Percentiles rank a stretch among this genome's conserved stretches.
Conservation (phyloP, 352 stramenopile genomes). For the Globisporangium middletonii region DNA sequence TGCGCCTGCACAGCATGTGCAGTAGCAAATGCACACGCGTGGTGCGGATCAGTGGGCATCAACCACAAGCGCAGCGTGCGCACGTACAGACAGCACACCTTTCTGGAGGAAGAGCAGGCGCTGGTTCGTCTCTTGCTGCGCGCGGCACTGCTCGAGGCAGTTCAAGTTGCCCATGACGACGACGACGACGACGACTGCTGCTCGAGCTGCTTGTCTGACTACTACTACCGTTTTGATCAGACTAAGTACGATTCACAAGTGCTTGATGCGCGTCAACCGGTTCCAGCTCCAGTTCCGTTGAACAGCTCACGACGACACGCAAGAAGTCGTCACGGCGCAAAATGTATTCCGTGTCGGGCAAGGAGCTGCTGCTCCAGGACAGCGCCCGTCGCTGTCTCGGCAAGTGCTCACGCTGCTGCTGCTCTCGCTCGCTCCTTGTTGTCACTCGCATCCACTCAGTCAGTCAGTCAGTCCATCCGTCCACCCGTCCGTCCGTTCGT, state of each 20-base stretch:
- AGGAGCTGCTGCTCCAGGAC: no score
- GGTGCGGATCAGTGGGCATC: background rate
- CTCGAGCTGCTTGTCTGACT: no score
- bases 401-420: no score
- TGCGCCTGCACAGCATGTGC: conserved; percentile 21
- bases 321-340: no score
- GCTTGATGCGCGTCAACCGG: background rate
- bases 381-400: no score
- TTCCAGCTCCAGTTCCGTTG: no score
- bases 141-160: conserved; percentile 71
- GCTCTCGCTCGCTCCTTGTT: background rate
- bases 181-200: no score
- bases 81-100: conserved; percentile 21
- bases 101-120: conserved; percentile 66
- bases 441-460: conserved; percentile 8
- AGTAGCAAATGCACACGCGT: background rate
- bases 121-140: conserved; percentile 56
- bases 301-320: no score
- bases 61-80: background rate
- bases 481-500: conserved; percentile 8
- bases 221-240: background rate
- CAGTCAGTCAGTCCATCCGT: conserved; percentile 13
- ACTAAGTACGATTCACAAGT: background rate
- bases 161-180: conserved; percentile 71
- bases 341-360: no score